Conservation (phyloP, 495 filamentous ascomycete species). For the Penicillium simplicissimum region DNA sequence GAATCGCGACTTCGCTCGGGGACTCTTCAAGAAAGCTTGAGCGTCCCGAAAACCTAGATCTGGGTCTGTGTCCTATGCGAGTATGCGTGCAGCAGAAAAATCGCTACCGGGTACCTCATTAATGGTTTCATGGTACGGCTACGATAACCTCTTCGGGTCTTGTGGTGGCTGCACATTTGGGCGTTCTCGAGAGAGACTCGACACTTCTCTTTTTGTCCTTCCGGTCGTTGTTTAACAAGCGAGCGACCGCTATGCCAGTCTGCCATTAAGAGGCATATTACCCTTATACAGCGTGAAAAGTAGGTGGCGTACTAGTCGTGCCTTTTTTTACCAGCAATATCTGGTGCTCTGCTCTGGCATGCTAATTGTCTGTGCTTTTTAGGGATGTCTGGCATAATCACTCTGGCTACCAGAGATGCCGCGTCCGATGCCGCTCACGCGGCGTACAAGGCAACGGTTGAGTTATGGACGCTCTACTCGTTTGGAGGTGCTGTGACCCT, state of each 20-base stretch:
- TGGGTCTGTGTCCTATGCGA: conserved; percentile 2
- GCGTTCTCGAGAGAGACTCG: neutral
- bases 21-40: neutral
- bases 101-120: neutral
- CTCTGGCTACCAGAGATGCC: neutral
- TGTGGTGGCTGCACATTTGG: conserved; percentile 1
- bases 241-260: neutral
- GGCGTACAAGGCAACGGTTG: conserved; percentile 38
- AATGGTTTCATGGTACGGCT: neutral
- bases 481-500: conserved; percentile 45
- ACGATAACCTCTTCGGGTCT: neutral
- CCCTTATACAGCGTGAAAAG: neutral
- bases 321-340: neutral
- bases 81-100: neutral
- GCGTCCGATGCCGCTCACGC: conserved; percentile 15
- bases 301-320: neutral
- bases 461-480: conserved; percentile 48
- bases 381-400: neutral
- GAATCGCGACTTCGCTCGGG: neutral
- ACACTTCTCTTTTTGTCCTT: neutral
- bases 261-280: neutral
- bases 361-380: neutral
- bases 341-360: neutral
- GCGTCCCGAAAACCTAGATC: neutral
- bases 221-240: neutral